These are phyloP conservation scores for Boletus bicolor DNA, from an alignment of 768 basidiomycete genomes.

Conservation along the genomic window DNA sequence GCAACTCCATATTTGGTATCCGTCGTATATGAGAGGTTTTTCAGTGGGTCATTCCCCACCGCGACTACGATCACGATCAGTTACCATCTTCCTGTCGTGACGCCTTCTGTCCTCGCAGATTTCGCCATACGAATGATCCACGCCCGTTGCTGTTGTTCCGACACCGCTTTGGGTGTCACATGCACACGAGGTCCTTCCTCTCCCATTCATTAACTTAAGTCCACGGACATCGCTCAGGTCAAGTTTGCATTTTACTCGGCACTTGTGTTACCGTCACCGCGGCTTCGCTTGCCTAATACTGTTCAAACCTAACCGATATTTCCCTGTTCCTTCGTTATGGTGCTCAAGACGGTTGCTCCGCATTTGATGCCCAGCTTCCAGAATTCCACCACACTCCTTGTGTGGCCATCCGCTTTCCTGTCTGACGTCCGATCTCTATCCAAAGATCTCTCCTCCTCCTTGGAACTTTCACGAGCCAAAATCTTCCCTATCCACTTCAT, in stretches of 20 bases:
- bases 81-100: slow-evolving; percentile 6
- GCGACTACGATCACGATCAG: slow-evolving; percentile 15
- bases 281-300: slow-evolving; percentile 35
- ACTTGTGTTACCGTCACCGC: slow-evolving; percentile 36
- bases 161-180: slow-evolving; percentile 32
- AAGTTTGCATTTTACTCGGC: slow-evolving; percentile 32
- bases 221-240: slow-evolving; percentile 36
- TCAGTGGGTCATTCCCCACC: background rate
- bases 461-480: slow-evolving; percentile 19
- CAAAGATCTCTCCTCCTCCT: slow-evolving; percentile 15
- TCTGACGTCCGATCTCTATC: slow-evolving; percentile 16
- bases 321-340: slow-evolving; percentile 32
- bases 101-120: slow-evolving; percentile 7
- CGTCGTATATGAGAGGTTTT: slow-evolving; percentile 11
- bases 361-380: slow-evolving; percentile 24
- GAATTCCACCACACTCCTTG: slow-evolving; percentile 14
- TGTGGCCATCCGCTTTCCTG: slow-evolving; percentile 7
- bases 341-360: slow-evolving; percentile 22
- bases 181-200: slow-evolving; percentile 35
- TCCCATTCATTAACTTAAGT: slow-evolving; percentile 38
- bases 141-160: slow-evolving; percentile 23
- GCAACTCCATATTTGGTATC: slow-evolving; percentile 21
- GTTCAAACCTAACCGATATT: slow-evolving; percentile 29
- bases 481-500: slow-evolving; percentile 23
- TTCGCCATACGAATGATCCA: slow-evolving; percentile 21